phyloP scores from a whole-genome alignment of 176 grass and related monocot genomes.

The Carex scoparia region DNA sequence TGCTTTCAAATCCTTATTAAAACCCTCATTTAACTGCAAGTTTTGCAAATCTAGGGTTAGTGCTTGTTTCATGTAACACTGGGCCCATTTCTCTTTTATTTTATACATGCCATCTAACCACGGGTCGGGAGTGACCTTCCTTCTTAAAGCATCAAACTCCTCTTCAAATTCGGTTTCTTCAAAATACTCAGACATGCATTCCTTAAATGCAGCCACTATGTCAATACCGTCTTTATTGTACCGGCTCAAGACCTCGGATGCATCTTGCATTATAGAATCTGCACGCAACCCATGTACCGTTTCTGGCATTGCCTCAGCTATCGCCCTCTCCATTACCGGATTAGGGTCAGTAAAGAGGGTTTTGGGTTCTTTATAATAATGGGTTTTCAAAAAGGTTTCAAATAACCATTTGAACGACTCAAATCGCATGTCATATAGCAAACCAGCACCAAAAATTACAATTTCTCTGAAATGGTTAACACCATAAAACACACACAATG shows the following conservation, averaged over 20 bases:
- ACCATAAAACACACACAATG: slow-evolving; percentile 51
- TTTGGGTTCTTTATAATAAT: slow-evolving; percentile 20
- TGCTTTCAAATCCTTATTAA: slow-evolving; percentile 25
- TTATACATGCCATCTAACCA: slow-evolving; percentile 33
- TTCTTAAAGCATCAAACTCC: slow-evolving; percentile 30
- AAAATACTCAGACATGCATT: slow-evolving; percentile 31
- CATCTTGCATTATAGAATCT: slow-evolving; percentile 20
- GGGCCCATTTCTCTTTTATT: slow-evolving; percentile 33
- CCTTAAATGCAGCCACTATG: slow-evolving; percentile 27
- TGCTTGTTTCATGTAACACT: slow-evolving; percentile 31
- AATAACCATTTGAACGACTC: slow-evolving; percentile 68
- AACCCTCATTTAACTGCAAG: slow-evolving; percentile 17
- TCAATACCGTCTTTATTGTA: slow-evolving; percentile 15
- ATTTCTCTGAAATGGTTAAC: slow-evolving; percentile 51
- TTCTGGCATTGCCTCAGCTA: slow-evolving; percentile 16
- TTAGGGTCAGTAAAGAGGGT: slow-evolving; percentile 23
- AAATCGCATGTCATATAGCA: slow-evolving; percentile 42
- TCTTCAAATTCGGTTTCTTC: slow-evolving; percentile 30
- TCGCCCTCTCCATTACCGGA: slow-evolving; percentile 23
- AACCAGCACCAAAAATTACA: slow-evolving; percentile 48
- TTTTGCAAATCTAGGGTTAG: slow-evolving; percentile 22
- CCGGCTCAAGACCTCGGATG: slow-evolving; percentile 17
- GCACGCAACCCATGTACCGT: slow-evolving; percentile 26
- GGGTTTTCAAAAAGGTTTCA: slow-evolving; percentile 43
- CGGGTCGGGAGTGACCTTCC: slow-evolving; percentile 1